Conservation (phyloP, 176 grass and related monocot genomes). For the Olyra latifolia region DNA sequence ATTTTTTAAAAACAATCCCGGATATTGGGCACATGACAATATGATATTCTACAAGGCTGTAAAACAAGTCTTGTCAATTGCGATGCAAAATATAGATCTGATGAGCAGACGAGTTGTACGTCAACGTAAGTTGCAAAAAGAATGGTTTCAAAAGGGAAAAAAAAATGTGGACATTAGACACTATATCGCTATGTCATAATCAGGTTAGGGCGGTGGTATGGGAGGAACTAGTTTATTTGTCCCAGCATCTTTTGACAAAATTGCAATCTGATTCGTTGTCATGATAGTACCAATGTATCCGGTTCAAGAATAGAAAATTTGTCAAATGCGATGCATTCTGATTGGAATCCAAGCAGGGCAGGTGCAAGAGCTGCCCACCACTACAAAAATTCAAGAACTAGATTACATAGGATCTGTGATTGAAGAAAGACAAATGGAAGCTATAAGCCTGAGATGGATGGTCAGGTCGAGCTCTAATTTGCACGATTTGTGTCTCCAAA, state of each 20-base stretch:
- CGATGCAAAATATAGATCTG: not conserved
- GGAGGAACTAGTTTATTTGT: slow-evolving; percentile 21
- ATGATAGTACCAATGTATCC: not conserved
- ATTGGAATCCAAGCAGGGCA: slow-evolving; percentile 7
- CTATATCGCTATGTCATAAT: not conserved
- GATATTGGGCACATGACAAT: not conserved
- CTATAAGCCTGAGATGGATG: not conserved
- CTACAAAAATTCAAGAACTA: not conserved
- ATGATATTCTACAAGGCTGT: not conserved
- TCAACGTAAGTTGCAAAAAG: not conserved
- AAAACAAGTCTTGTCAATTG: slow-evolving; percentile 2
- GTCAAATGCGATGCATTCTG: not conserved
- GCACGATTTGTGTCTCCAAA: not conserved
- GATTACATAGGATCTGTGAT: not conserved
- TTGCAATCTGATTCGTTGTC: slow-evolving; percentile 3
- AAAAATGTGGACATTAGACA: not conserved
- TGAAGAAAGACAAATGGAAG: not conserved
- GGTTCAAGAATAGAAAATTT: not conserved
- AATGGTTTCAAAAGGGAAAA: not conserved
- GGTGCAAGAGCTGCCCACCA: not conserved
- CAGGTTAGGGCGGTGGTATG: not conserved
- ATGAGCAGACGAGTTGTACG: too few species aligned
- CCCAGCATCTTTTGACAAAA: slow-evolving; percentile 39
- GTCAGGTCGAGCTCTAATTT: not conserved
- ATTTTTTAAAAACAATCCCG: too few species aligned